A percentile compares a stretch with the other conserved stretches of the same genome.
Conservation (phyloP, 306 rosid genomes). For the Malus sieversii region DNA sequence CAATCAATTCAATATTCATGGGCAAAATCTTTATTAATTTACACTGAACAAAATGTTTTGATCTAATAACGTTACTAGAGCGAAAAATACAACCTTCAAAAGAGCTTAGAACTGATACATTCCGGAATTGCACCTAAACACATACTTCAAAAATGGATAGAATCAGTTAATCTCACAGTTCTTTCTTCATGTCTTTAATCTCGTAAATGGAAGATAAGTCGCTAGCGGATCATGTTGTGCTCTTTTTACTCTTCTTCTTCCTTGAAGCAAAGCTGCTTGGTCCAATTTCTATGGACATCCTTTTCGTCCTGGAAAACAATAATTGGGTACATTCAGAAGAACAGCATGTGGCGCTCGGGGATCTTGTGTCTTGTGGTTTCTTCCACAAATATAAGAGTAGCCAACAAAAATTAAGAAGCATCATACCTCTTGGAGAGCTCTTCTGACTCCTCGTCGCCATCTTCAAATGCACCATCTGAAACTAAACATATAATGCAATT, state of each 20-base stretch:
- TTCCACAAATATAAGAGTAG: neutral
- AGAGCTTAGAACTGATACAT: neutral
- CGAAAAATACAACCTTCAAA: neutral
- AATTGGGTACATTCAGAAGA: neutral
- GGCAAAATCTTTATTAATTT: neutral
- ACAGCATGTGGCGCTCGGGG: neutral
- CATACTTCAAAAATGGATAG: neutral
- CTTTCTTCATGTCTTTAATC: neutral
- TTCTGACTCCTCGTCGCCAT: conserved; percentile 46
- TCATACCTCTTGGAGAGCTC: conserved; percentile 55
- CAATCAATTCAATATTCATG: neutral
- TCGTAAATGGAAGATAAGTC: neutral
- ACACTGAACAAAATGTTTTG: neutral
- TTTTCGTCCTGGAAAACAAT: conserved; percentile 56
- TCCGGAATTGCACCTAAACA: neutral
- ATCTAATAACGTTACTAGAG: neutral
- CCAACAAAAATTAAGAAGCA: neutral
- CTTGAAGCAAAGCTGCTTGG: conserved; percentile 88
- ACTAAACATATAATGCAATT: neutral
- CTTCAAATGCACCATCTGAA: conserved; percentile 39
- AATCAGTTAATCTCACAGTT: neutral
- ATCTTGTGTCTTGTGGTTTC: neutral
- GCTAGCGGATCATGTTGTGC: conserved; percentile 12
- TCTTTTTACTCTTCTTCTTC: conserved; percentile 79
- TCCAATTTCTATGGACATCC: conserved; percentile 79